Conservation (phyloP, 805 yeast genomes). For the Nakazawaea wickerhamii region DNA sequence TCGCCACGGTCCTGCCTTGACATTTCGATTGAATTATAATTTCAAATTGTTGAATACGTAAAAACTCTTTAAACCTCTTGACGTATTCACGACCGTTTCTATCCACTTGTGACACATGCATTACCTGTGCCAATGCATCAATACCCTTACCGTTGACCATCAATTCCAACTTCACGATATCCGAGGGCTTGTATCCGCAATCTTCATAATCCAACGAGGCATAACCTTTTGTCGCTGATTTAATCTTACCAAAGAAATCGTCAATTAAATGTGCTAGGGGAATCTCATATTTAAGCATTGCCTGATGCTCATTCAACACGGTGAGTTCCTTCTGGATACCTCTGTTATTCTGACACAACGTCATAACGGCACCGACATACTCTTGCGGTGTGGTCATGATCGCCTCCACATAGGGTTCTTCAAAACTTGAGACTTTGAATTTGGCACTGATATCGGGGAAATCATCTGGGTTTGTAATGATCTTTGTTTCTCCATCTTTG, state of each 20-base stretch:
- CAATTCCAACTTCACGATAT: slow-evolving; percentile 81
- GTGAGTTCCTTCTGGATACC: slow-evolving; percentile 79
- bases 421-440: slow-evolving; percentile 41
- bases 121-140: slow-evolving; percentile 87
- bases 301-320: slow-evolving; percentile 76
- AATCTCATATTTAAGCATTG: slow-evolving; percentile 67
- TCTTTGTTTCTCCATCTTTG: slow-evolving; percentile 55
- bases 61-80: slow-evolving; percentile 68
- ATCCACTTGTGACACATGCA: slow-evolving; percentile 78
- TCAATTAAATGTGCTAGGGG: slow-evolving; percentile 91
- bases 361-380: slow-evolving; percentile 80
- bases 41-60: slow-evolving; percentile 82
- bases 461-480: slow-evolving; percentile 86
- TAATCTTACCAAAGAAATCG: slow-evolving; percentile 90
- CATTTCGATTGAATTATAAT: slow-evolving; percentile 90
- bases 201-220: slow-evolving; percentile 95
- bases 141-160: slow-evolving; percentile 84
- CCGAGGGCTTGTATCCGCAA: slow-evolving; percentile 75
- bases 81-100: slow-evolving; percentile 78
- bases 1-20: slow-evolving; percentile 71
- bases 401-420: slow-evolving; percentile 88
- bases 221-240: slow-evolving; percentile 85
- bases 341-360: slow-evolving; percentile 76
- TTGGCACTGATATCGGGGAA: slow-evolving; percentile 62
- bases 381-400: slow-evolving; percentile 89